Percentiles rank a stretch among this genome's conserved stretches.
Evolutionary conservation across 495 filamentous ascomycete species (phyloP).

Genomic region (Pseudoneurospora amorphoporcata): DNA sequence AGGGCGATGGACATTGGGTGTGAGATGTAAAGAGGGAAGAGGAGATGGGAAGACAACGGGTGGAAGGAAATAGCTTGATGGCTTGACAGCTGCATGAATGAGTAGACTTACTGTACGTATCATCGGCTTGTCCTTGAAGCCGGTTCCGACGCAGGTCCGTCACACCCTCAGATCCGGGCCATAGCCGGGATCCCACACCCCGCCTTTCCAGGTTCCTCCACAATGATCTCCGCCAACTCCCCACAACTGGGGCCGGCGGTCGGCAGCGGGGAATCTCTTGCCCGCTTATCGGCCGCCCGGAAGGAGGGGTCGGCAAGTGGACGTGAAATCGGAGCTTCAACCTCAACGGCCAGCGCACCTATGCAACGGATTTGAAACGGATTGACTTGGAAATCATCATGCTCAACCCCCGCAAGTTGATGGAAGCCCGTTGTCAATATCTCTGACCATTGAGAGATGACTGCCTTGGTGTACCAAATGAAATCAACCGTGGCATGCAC

Average conservation of each 20-base stretch:
- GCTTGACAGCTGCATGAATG: not conserved
- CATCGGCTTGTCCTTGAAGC: not conserved
- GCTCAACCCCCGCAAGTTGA: not conserved
- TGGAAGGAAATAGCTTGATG: not conserved
- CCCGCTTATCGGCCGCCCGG: not conserved
- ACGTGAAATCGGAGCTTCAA: not conserved
- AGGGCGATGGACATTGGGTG: not conserved
- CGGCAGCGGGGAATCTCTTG: not conserved
- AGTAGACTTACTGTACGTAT: not conserved
- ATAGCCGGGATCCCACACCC: not conserved
- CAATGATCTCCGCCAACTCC: not conserved
- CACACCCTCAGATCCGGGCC: not conserved
- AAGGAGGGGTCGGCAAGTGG: not conserved
- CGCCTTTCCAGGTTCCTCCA: not conserved
- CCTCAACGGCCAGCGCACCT: not conserved
- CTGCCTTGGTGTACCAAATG: not conserved
- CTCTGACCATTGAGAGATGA: too few species aligned
- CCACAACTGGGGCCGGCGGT: not conserved
- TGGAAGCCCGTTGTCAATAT: not conserved
- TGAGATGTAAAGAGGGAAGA: not conserved
- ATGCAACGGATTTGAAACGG: not conserved
- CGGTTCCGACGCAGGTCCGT: not conserved
- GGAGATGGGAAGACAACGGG: not conserved
- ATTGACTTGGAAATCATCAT: not conserved
- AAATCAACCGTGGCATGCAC: not conserved